Base-by-base conservation (phyloP, 2,329 filamentous ascomycete species). In the Magnaporthiopsis incrustans region DNA sequence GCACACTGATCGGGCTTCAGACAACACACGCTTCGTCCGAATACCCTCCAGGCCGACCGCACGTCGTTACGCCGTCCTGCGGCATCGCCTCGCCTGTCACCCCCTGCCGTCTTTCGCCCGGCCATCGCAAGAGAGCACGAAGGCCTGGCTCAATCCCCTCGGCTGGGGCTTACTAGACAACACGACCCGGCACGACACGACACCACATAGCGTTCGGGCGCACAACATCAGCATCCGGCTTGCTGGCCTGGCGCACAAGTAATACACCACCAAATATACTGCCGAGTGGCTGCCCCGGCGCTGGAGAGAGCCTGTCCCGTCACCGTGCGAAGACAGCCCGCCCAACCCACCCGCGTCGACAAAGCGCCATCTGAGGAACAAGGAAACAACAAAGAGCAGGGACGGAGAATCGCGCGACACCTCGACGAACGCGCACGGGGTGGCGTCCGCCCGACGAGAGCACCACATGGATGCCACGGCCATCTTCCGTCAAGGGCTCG, bases 401-500 rank as follows among this genome's bases (percentile, higher is more conserved):
- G n/a, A 14, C 57, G 6, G 26, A 58, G 57, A 12, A 25, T 7
- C 57, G 57, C 22, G 25, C 57, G 10, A 26, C 57, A 27, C 27
- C 18, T n/a, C 44, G 14, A 58, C 57, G 25, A 25, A 26, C 14
- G 57, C 57, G 14, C 57, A 26, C 25, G 57, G 25, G 57, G 57
- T 32, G 57, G 27, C 57, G 57, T 26, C 25, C 18, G 27, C 27
- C 57, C 26, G 58, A 60, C 12, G 27, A 30, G 27, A 60, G 14
- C 27, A 60, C 18, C 18, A 60, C 30, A 89, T 89, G 85, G 83
- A 88, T 73, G 79, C 82, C 68, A 78, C 81, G 67, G 80, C 82
- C 71, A 78, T 87, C 71, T 86, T 87, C 70, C 83, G 82, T 68
- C 85, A 84, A 73, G 84, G 82, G 71, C 78, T 85, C 65, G 78